Evolutionary conservation across 2,329 filamentous ascomycete genomes (phyloP), one percentile per base, ranked within the genome.

Genomic region (Pseudopithomyces chartarum): DNA sequence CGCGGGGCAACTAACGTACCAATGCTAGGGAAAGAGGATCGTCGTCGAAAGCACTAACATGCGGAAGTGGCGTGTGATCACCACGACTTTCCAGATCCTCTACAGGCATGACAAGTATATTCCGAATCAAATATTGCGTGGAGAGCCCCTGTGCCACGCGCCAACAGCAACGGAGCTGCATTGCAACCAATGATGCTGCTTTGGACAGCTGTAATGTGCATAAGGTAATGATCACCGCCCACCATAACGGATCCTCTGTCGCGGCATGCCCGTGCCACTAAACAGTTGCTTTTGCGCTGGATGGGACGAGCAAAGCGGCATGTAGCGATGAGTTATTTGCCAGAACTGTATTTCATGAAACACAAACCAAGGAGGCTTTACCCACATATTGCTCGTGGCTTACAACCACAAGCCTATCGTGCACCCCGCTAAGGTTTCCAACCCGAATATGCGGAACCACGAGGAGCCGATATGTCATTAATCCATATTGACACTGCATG

Each of bases 41-140:
- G 36, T 42, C 48, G 26, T 26, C 36, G 42, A 32, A 29, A 42
- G 33, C 42, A 42, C 42, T 33, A 42, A n/a, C 23, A n/a, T 38
- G 36, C 38, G 32, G 48, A 42, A 42, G 48, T 51, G 48, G 48
- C 48, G 34, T 26, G 48, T 51, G 38, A 42, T 51, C 48, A 42
- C 36, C 36, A 43, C 26, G 46, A 29, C 20, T 39, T 29, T 17
- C n/a, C 23, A 22, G 36, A 42, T 42, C 48, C n/a, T 32, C 22
- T 42, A 22, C 26, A 43, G 22, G 48, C 48, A 42, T 42, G n/a
- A 42, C 23, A 39, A 42, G 1, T 32, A 51, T 42, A 51, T 32
- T 51, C 48, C 48, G 48, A 51, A 20, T 51, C 38, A 33, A 42
- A 33, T 42, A 51, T 32, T 33, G 48, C 22, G 48, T 23, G 19